These are phyloP conservation scores for Globisporangium barbulae DNA, from an alignment of 352 stramenopile species.

Conservation along the genomic window DNA sequence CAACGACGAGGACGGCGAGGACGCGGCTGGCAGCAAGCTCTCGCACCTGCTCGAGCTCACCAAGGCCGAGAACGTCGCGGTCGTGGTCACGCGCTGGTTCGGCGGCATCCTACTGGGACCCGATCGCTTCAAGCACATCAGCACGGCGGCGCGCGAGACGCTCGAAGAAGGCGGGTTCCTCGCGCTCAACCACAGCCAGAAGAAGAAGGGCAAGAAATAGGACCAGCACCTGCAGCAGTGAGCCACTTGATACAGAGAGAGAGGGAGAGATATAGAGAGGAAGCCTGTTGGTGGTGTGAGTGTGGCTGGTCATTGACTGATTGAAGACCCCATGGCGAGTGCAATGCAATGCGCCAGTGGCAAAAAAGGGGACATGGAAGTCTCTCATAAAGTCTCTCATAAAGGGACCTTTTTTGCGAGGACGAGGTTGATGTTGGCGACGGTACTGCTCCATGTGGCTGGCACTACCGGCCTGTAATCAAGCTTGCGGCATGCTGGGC, in stretches of 20 bases:
- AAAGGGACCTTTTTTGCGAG: neutral
- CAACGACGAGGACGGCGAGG: constrained; percentile 86
- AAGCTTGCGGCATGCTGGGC: neutral
- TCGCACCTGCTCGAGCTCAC: constrained; percentile 80
- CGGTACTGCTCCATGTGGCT: constrained; percentile 4
- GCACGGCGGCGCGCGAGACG: constrained; percentile 59
- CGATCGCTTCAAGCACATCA: constrained; percentile 89
- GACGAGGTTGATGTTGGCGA: neutral
- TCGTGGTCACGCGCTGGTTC: constrained; percentile 85
- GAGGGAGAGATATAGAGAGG: too few species aligned
- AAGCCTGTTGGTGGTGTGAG: too few species aligned
- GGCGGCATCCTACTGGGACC: constrained; percentile 78
- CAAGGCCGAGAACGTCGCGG: constrained; percentile 74
- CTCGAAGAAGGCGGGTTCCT: constrained; percentile 76
- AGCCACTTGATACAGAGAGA: neutral
- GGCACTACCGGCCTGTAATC: neutral
- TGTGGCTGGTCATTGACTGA: too few species aligned
- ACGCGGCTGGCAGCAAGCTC: constrained; percentile 77
- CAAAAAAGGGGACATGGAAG: constrained; percentile 13
- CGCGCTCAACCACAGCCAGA: constrained; percentile 25
- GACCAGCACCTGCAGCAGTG: constrained; percentile 13
- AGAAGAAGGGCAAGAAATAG: constrained; percentile 50
- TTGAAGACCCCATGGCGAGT: neutral
- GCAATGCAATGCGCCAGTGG: constrained; percentile 6
- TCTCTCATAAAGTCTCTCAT: constrained; percentile 15